Conservation (phyloP, 495 filamentous ascomycete genomes). For the Poronia punctata region DNA sequence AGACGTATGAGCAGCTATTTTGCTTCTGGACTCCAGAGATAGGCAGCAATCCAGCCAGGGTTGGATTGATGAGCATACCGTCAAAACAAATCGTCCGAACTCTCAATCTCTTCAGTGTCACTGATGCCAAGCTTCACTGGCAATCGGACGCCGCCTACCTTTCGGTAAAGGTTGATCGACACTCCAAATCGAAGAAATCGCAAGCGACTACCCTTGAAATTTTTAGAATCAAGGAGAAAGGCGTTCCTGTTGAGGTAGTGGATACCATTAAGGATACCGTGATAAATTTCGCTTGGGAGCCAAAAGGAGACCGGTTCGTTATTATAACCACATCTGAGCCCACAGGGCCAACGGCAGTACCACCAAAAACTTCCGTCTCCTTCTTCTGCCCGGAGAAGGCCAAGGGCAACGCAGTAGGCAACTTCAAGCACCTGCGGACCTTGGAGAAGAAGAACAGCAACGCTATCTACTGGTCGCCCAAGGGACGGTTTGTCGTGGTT, state of each 20-base stretch:
- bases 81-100: constrained; percentile 89
- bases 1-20: constrained; percentile 88
- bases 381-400: constrained; percentile 95
- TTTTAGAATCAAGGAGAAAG: constrained; percentile 93
- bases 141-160: constrained; percentile 89
- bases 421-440: constrained; percentile 90
- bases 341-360: constrained; percentile 62
- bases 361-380: constrained; percentile 88
- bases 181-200: constrained; percentile 98
- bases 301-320: constrained; percentile 93
- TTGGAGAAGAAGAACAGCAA: constrained; percentile 99
- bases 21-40: constrained; percentile 99
- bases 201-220: constrained; percentile 96
- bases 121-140: constrained; percentile 96
- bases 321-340: constrained; percentile 92
- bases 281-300: constrained; percentile 99
- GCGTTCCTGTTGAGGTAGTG: constrained; percentile 95
- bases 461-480: constrained; percentile 98
- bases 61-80: constrained; percentile 92
- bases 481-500: constrained; percentile 87
- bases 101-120: constrained; percentile 93
- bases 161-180: constrained; percentile 96
- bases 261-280: constrained; percentile 96
- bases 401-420: constrained; percentile 70
- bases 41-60: constrained; percentile 95